Evolutionary conservation across 495 filamentous ascomycete species (phyloP).

Genomic region (Xylaria grammica): DNA sequence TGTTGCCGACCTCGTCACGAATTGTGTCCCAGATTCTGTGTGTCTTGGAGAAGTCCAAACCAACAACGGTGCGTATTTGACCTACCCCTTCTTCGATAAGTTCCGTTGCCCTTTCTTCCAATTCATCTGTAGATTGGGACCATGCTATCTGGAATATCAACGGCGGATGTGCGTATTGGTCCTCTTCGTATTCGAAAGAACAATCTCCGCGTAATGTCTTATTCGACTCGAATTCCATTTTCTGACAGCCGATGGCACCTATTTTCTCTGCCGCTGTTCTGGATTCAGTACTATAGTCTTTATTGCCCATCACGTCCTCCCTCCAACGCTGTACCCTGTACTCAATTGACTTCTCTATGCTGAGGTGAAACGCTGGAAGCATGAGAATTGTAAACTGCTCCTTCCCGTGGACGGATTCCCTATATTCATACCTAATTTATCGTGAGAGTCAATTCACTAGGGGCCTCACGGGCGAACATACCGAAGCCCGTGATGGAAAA

Average conservation of each 20-base stretch:
- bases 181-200: background rate
- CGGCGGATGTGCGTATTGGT: background rate
- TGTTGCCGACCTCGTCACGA: background rate
- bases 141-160: conserved; percentile 1
- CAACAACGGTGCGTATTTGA: background rate
- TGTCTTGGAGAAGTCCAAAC: background rate
- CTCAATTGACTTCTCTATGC: background rate
- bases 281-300: background rate
- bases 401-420: background rate
- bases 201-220: background rate
- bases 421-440: background rate
- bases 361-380: background rate
- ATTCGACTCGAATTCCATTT: background rate
- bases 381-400: conserved; percentile 6
- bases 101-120: background rate
- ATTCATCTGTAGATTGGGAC: background rate
- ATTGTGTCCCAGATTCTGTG: background rate
- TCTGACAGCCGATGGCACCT: background rate
- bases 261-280: background rate
- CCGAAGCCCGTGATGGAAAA: conserved; percentile 4
- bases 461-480: background rate
- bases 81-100: background rate
- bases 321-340: background rate
- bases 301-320: background rate
- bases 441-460: background rate